Base-by-base conservation (phyloP, 2,329 filamentous ascomycete genomes). In the Grosmannia penicillata region DNA sequence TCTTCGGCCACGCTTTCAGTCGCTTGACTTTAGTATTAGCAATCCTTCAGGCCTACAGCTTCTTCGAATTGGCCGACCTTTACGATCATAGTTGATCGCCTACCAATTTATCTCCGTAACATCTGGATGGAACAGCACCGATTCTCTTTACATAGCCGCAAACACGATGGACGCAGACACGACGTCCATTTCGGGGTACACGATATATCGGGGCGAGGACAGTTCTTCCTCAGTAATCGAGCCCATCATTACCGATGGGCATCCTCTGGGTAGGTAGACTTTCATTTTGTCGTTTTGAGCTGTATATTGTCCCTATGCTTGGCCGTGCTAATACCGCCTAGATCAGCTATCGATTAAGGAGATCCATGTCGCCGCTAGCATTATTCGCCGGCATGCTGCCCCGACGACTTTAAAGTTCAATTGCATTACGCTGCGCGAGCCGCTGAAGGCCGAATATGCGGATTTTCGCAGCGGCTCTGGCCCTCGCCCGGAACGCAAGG, bases 381-480 rank as follows among this genome's bases (percentile, higher is more conserved):
- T 70, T 2, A 63, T 84, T 26, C 67, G 93, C 47, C 75, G 74
- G 43, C 72, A 78, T 48, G 69, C 79, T 41, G 67, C 91, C 53
- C 65, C 73, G 39, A 68, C 79, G 36, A 66, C 78, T 37, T 67
- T 93, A 42, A 76, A 77, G 57, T 94, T 87, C 71, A 93, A 94
- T 63, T 82, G 85, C 9, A 78, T 94, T 41, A 82, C 84, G 4
- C 65, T 94, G 21, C 78, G 76, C 49, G 86, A 94, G 64, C 86
- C 86, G 31, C 79, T 78, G 45, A 95, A 94, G 66, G 74, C 70
- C 35, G 76, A 86, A 49, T 86, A 93, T 82, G 66, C 76, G 54
- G 72, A 70, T 43, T 95, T 84, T 82, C 60, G 93, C 9, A 74
- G 70, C 37, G 66, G 76, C 43, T 74, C 80, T 1, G 60, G 72